Evolutionary conservation across 2,329 filamentous ascomycete genomes (phyloP), one percentile per base, ranked within the genome.

Genomic region (Pseudogymnoascus sp.): DNA sequence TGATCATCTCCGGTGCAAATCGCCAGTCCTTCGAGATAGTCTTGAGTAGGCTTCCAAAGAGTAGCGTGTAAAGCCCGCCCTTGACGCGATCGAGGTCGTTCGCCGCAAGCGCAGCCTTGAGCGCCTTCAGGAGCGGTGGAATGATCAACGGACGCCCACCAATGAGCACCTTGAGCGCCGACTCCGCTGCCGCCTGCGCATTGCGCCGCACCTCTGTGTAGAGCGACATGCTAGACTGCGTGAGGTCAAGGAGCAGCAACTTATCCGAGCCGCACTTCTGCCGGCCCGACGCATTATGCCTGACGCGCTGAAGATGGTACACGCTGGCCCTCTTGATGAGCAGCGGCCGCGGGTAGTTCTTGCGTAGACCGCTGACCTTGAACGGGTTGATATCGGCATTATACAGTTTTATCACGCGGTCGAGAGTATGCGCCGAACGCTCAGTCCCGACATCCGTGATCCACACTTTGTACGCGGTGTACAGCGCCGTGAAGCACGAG

Each of bases 371-470:
- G 67, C 89, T 96, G 72, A 97, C 90, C 75, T 96, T 97, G 80
- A 97, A 99, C 0, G 93, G 90, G 23, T 91, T 86, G 64, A 92
- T 89, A 70, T 99, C 94, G 5, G 91, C 88, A 69, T 88, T 87
- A 72, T 97, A 89, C 0, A 99, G 82, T 61, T 92, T 85, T 4
- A 89, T 85, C 12, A 97, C 87, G 19, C 94, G 84, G 73, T 99
- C 94, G 8, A 97, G 80, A 1, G 95, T 90, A 73, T 97, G 94
- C 0, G 94, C 93, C 16, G 93, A 97, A 64, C 93, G 84, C 76
- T 99, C 94, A 64, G 97, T 95, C 16, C 95, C 94, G 41, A 99
- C 92, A 70, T 99, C 94, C 1, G 96, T 92, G 70, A 99, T 97
- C 92, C 92, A 99, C 7, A 91, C 94, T 45, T 91, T 84, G 73